Evolutionary conservation across 2,329 filamentous ascomycete genomes (phyloP).

Genomic region (Immersiporthe knoxdaviesiana): DNA sequence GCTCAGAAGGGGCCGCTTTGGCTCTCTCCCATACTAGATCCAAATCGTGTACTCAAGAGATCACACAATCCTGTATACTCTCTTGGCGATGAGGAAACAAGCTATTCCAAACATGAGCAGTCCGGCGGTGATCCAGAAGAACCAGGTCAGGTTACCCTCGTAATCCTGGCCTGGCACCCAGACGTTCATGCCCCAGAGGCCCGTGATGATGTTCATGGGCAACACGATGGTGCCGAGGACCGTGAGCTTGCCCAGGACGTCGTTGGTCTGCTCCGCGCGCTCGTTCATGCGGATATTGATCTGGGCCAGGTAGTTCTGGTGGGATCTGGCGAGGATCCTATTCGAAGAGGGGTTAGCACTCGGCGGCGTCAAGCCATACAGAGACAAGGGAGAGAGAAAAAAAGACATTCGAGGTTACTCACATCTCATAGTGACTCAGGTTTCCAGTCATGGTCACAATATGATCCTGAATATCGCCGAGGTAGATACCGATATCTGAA

Average conservation of each 20-base stretch:
- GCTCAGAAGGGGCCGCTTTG: background rate
- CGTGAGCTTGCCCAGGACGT: conserved; percentile 91
- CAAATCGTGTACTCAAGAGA: background rate
- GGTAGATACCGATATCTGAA: conserved; percentile 94
- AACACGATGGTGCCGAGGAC: conserved; percentile 96
- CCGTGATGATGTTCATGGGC: conserved; percentile 98
- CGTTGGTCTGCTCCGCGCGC: conserved; percentile 91
- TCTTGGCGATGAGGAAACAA: conserved; percentile 82
- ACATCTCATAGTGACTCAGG: conserved; percentile 95
- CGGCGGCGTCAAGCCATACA: background rate
- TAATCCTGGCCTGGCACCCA: conserved; percentile 90
- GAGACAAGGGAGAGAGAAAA: background rate
- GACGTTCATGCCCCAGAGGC: conserved; percentile 98
- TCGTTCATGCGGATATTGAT: conserved; percentile 99
- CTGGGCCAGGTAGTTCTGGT: conserved; percentile 97
- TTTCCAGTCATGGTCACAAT: conserved; percentile 99
- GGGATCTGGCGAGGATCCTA: conserved; percentile 86
- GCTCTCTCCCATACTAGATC: background rate
- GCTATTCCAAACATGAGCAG: conserved; percentile 77
- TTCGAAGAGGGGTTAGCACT: conserved; percentile 17
- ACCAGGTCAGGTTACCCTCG: conserved; percentile 76
- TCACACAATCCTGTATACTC: conserved; percentile 78
- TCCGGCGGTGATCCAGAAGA: conserved; percentile 73
- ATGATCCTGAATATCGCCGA: conserved; percentile 98
- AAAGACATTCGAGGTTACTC: too few species aligned